Conservation (phyloP, 768 basidiomycete species). For the Tulasnella sp. region DNA sequence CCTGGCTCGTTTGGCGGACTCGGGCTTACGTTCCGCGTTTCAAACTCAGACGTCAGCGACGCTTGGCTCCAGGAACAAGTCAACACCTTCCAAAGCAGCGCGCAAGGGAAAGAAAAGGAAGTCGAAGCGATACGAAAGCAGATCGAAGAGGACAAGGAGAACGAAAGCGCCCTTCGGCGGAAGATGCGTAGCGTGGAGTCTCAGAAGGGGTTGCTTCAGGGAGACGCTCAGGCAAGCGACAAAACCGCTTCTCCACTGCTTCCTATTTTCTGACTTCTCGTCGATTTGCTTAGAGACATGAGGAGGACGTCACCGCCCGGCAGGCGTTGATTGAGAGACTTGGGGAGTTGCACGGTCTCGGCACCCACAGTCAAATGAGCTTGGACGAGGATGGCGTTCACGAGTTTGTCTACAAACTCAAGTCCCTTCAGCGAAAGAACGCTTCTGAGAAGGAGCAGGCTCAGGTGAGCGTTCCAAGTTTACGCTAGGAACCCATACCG, state of each 20-base stretch:
- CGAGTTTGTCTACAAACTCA: conserved; percentile 66
- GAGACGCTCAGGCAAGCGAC: conserved; percentile 61
- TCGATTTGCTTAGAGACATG: conserved; percentile 57
- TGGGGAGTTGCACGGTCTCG: conserved; percentile 61
- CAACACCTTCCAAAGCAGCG: conserved; percentile 35
- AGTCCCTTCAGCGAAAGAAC: conserved; percentile 59
- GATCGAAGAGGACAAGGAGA: conserved; percentile 29
- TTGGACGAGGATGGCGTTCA: conserved; percentile 66
- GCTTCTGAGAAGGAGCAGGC: conserved; percentile 61
- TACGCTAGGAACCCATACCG: too few species aligned
- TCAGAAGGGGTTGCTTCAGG: conserved; percentile 55
- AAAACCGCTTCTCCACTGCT: not conserved
- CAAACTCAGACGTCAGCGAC: conserved; percentile 50
- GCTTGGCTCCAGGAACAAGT: conserved; percentile 53
- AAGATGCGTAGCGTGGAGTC: conserved; percentile 34
- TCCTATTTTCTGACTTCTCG: not conserved
- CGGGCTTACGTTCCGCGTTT: too few species aligned
- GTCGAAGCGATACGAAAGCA: conserved; percentile 18
- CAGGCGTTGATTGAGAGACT: conserved; percentile 71
- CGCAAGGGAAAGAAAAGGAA: conserved; percentile 34
- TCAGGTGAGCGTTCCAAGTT: too few species aligned
- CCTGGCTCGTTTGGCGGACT: not conserved
- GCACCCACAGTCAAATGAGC: conserved; percentile 66
- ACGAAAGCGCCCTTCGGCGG: conserved; percentile 31
- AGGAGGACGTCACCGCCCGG: conserved; percentile 61